Conservation (phyloP, 1,139 yeast species). For the Williopsis jadinii region DNA sequence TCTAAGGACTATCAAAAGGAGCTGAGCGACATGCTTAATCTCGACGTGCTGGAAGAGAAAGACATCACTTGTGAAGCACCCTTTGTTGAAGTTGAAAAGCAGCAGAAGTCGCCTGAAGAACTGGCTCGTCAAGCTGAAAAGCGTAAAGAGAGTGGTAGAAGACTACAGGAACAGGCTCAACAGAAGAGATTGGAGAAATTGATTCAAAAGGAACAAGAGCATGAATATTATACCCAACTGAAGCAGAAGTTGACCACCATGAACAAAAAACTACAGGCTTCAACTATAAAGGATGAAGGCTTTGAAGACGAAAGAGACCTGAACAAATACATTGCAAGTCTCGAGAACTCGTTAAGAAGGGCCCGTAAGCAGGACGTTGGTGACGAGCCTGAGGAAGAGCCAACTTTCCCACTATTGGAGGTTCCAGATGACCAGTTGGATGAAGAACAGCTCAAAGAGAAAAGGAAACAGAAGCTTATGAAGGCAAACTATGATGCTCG, state of each 20-base stretch:
- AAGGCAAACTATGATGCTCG: constrained; percentile 90
- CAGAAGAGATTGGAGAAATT: constrained; percentile 75
- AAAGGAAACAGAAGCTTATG: constrained; percentile 72
- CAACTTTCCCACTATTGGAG: constrained; percentile 74
- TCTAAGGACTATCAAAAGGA: constrained; percentile 65
- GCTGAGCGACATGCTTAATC: constrained; percentile 45
- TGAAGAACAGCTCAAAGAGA: constrained; percentile 80
- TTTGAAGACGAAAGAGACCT: constrained; percentile 72
- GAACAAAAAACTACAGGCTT: constrained; percentile 35
- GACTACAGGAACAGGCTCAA: constrained; percentile 91
- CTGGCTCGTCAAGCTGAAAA: constrained; percentile 69
- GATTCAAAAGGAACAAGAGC: constrained; percentile 74
- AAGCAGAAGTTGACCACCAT: constrained; percentile 44
- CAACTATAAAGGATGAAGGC: constrained; percentile 61
- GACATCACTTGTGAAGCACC: constrained; percentile 85
- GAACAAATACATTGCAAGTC: constrained; percentile 54
- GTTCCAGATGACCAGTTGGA: constrained; percentile 76
- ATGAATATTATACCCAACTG: constrained; percentile 58
- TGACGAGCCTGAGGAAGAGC: constrained; percentile 45
- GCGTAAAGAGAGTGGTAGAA: constrained; percentile 77
- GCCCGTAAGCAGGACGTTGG: constrained; percentile 63
- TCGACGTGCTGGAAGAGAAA: constrained; percentile 55
- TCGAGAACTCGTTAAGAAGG: constrained; percentile 63
- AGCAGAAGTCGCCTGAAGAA: constrained; percentile 80
- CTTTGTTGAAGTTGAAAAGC: constrained; percentile 52